Evolutionary conservation across 345 rosid species (phyloP).

Genomic region (Hibiscus syriacus): DNA sequence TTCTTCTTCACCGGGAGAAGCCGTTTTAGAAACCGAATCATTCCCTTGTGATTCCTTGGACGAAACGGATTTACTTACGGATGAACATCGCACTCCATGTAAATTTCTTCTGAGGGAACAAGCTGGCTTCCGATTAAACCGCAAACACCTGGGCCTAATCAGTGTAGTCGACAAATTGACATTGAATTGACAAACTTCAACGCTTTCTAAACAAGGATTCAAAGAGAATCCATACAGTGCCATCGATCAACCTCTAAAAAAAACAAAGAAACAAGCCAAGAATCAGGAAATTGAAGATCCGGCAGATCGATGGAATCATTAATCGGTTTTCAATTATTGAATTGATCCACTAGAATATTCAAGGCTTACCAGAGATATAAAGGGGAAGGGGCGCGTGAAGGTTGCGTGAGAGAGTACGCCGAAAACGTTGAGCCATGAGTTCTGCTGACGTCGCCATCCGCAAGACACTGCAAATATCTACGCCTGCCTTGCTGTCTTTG

Average conservation of each 20-base stretch:
- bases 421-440: slow-evolving; percentile 19
- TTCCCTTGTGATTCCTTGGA: slow-evolving; percentile 34
- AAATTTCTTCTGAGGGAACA: slow-evolving; percentile 14
- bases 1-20: slow-evolving; percentile 34
- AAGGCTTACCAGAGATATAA: slow-evolving; percentile 20
- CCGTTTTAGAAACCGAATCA: slow-evolving; percentile 9
- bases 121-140: slow-evolving; percentile 10
- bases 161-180: slow-evolving; percentile 28
- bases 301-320: neutral
- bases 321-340: neutral
- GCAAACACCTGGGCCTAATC: slow-evolving; percentile 13
- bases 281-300: neutral
- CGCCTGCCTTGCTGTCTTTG: neutral
- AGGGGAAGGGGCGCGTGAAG: slow-evolving; percentile 40
- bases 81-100: slow-evolving; percentile 29
- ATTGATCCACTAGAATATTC: neutral
- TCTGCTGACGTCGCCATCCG: slow-evolving; percentile 43
- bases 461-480: too few relatives aligned
- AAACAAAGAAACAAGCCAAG: neutral
- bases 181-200: slow-evolving; percentile 22
- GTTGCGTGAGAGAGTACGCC: slow-evolving; percentile 61
- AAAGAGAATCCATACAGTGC: slow-evolving; percentile 40
- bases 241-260: slow-evolving; percentile 30
- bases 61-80: slow-evolving; percentile 28
- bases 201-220: slow-evolving; percentile 29